Evolutionary conservation across 441 rosid species (phyloP), one percentile per base, ranked within the genome.

Genomic region (Gossypium gossypioides): DNA sequence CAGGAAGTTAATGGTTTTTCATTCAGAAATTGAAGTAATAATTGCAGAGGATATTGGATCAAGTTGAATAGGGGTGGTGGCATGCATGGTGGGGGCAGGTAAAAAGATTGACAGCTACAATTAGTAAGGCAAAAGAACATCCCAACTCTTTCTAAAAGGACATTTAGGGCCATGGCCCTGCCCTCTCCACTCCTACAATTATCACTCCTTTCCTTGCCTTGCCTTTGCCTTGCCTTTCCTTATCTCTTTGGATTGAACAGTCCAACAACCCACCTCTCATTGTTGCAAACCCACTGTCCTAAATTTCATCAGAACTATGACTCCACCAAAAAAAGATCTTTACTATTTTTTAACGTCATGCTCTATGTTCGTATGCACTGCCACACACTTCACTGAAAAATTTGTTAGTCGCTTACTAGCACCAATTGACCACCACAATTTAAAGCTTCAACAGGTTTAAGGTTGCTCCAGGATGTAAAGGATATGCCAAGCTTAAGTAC

Each of bases 71-170:
- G 52, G 9, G 80, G 46, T 51, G 44, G 73, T 60, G 24, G 74
- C 59, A 75, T 66, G 7, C 48, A 6, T 37, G 48, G 73, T 7
- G 76, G 71, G 63, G 77, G 57, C 72, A 52, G 71, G 34, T 50
- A 72, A 67, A 69, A 75, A 75, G 75, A 74, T 68, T 78, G 85
- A 81, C 48, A 80, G 79, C 75, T 34, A 72, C 81, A 65, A 65
- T 54, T 12, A 7, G 68, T 0, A 66, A 64, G 80, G 75, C 69
- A 72, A 62, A 76, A 62, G 64, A 59, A 56, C 81, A 76, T 12
- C 54, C 72, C 77, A 74, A 74, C 73, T 62, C 73, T 71, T 71
- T 57, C 34, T 15, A 54, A 65, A 74, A 15, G 59, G 81, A 74
- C 74, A 73, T 59, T 52, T 54, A 61, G 55, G 27, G 57, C 37